Percentiles rank a stretch among this genome's conserved stretches.
Evolutionary conservation across 129 eudicot genomes (phyloP).

Genomic region (Apium graveolens): DNA sequence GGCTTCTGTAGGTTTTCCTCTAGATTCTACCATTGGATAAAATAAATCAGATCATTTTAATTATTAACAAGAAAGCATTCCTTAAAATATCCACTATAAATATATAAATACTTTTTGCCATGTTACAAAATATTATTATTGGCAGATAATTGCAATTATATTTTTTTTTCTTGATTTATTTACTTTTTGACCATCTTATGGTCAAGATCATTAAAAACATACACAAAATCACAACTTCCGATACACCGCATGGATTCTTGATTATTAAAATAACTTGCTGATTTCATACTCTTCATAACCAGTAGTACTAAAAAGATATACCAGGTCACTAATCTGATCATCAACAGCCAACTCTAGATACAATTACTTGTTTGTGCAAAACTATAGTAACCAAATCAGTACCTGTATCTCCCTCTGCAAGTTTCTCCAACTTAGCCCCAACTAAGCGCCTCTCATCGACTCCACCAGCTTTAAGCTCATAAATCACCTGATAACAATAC

Average conservation of each 20-base stretch:
- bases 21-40: conserved; percentile 39
- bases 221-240: not conserved
- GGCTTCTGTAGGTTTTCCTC: conserved; percentile 95
- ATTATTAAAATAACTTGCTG: not conserved
- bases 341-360: not conserved
- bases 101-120: not conserved
- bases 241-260: not conserved
- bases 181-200: not conserved
- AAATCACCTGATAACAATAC: conserved; percentile 51
- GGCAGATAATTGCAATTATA: not conserved
- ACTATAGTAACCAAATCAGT: not conserved
- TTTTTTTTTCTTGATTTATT: not conserved
- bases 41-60: conserved; percentile 1
- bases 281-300: not conserved
- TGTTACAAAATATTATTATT: not conserved
- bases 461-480: conserved; percentile 95
- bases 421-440: conserved; percentile 96
- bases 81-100: not conserved
- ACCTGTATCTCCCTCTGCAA: conserved; percentile 99
- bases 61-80: not conserved
- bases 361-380: not conserved
- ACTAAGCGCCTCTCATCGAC: conserved; percentile 95
- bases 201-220: not conserved
- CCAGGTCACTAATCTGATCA: not conserved
- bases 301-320: not conserved